These are phyloP conservation scores for Grammothele lineata DNA, from an alignment of 768 basidiomycete species.

Conservation along the genomic window DNA sequence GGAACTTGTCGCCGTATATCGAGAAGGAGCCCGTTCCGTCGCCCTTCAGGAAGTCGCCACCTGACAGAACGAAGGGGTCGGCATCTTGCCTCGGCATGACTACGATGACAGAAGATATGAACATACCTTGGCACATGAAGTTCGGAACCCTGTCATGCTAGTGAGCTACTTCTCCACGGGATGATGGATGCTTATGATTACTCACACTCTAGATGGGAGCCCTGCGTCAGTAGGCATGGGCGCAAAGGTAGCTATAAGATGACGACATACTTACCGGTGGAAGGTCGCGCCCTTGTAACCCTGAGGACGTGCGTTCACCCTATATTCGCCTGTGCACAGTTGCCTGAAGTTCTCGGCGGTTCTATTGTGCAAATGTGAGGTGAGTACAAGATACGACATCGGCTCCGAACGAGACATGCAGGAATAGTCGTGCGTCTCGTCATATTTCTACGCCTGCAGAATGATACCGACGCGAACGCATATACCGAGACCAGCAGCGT, in stretches of 20 bases:
- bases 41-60: constrained; percentile 90
- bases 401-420: too few species aligned
- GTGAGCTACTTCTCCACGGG: constrained; percentile 14
- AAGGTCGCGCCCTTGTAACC: constrained; percentile 92
- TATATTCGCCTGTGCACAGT: constrained; percentile 94
- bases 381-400: too few species aligned
- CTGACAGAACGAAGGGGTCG: constrained; percentile 34
- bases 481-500: too few species aligned
- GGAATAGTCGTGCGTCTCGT: too few species aligned
- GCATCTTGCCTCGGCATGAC: background rate
- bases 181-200: background rate
- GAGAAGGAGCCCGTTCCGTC: constrained; percentile 96
- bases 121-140: constrained; percentile 92
- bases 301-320: constrained; percentile 80
- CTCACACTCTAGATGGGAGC: constrained; percentile 59
- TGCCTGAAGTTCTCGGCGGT: constrained; percentile 98
- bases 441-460: too few species aligned
- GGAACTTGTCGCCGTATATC: constrained; percentile 95
- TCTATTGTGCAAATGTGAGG: constrained; percentile 37
- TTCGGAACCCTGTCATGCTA: constrained; percentile 62
- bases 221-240: constrained; percentile 22
- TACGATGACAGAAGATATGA: too few species aligned
- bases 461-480: too few species aligned
- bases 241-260: constrained; percentile 9
- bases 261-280: constrained; percentile 65